Conservation (phyloP, 2,329 filamentous ascomycete genomes). For the Pezicula carpinea region DNA sequence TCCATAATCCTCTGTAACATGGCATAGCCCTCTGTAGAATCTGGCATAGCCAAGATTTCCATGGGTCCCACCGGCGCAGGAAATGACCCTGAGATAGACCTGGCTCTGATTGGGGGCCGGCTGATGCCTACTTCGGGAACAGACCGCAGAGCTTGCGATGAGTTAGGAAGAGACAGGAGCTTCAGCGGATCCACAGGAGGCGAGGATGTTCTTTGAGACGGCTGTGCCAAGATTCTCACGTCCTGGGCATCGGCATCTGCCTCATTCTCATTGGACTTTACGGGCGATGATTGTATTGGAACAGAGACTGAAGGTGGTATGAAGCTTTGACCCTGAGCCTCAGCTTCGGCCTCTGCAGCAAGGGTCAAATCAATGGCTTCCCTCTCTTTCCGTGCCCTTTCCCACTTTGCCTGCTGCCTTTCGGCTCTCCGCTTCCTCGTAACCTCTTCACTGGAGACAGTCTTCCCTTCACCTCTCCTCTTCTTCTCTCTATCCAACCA, state of each 20-base stretch:
- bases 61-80: slow-evolving; percentile 23
- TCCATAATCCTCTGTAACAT: too few species aligned
- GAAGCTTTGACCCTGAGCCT: background rate
- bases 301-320: background rate
- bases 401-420: slow-evolving; percentile 80
- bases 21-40: slow-evolving; percentile 21
- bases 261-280: slow-evolving; percentile 13
- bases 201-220: background rate
- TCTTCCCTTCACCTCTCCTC: slow-evolving; percentile 57
- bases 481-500: slow-evolving; percentile 84
- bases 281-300: background rate
- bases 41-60: slow-evolving; percentile 51
- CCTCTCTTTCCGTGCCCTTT: slow-evolving; percentile 81
- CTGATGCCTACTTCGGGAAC: background rate
- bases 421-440: slow-evolving; percentile 76
- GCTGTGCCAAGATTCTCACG: background rate
- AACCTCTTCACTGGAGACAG: slow-evolving; percentile 73
- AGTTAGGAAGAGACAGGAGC: slow-evolving; percentile 51
- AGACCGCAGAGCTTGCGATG: slow-evolving; percentile 32
- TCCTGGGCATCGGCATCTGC: slow-evolving; percentile 18
- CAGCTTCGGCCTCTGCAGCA: slow-evolving; percentile 40
- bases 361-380: slow-evolving; percentile 75
- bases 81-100: background rate
- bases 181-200: slow-evolving; percentile 28
- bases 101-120: background rate